phyloP scores from a whole-genome alignment of 305 asterid genomes.

The Fraxinus latifolia region DNA sequence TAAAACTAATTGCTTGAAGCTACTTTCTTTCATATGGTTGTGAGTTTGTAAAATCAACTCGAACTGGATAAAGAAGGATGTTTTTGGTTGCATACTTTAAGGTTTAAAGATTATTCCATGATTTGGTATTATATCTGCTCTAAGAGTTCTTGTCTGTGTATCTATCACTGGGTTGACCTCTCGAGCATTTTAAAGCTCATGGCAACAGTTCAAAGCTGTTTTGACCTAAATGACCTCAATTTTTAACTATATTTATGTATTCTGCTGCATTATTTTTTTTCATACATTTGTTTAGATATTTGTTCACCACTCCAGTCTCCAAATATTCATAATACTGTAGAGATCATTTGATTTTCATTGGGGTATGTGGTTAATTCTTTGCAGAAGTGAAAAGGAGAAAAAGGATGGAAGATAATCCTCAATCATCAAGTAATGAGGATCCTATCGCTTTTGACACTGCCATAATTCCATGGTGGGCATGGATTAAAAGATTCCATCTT shows the following conservation, averaged over 20 bases:
- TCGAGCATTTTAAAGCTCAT: not conserved
- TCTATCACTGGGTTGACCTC: not conserved
- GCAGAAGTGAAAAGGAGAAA: slow-evolving; percentile 95
- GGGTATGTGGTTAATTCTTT: not conserved
- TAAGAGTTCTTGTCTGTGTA: not conserved
- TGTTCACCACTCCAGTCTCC: not conserved
- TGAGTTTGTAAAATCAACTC: not conserved
- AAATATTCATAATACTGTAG: not conserved
- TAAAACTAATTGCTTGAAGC: not conserved
- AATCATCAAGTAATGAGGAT: slow-evolving; percentile 68
- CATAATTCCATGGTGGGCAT: slow-evolving; percentile 96
- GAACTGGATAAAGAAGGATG: not conserved
- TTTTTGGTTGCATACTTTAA: not conserved
- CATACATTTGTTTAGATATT: not conserved
- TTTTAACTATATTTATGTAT: not conserved
- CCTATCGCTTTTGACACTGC: slow-evolving; percentile 82
- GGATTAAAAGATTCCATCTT: slow-evolving; percentile 93
- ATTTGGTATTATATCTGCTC: not conserved
- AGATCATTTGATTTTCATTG: not conserved
- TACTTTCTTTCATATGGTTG: not conserved
- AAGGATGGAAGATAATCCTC: slow-evolving; percentile 76
- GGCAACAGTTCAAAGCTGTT: not conserved
- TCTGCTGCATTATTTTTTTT: not conserved
- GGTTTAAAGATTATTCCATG: not conserved
- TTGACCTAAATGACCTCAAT: not conserved